Base-by-base conservation (phyloP, 768 basidiomycete species). In the Lentinula lateritia region DNA sequence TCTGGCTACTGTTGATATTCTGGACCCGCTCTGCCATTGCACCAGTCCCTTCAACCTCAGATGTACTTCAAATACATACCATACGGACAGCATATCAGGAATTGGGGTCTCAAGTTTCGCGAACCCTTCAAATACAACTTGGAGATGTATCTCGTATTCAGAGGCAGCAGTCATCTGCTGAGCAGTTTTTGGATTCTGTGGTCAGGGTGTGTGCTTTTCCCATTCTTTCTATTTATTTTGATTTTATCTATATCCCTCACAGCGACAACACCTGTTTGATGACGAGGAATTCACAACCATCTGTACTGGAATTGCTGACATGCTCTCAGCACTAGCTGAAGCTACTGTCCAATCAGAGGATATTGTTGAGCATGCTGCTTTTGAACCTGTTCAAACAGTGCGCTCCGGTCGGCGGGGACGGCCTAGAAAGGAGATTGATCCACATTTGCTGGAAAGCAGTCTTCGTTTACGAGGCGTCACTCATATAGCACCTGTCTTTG, bases 351-450 rank as follows among this genome's bases (percentile, higher is more conserved):
- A 12, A 6, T 55, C 54, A 23, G 35, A 55, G 32, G 54, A 55
- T 34, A 55, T 34, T 20, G 20, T 41, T 55, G 54, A 55, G 15
- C 18, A 55, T 34, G 34, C 34, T n/a, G 34, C 54, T n/a, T 15
- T 42, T 55, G 35, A n/a, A 12, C 16, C 54, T 55, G 13, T 55
- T 39, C 54, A 55, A 38, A n/a, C 15, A 16, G n/a, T 23, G n/a
- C 54, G n/a, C 54, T 20, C 28, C 28, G 3, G 28, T 28, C 28
- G 28, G 28, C 28, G 28, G 28, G 54, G 54, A 18, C 36, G 71
- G 0, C 72, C 72, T 18, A 58, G 63, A 2, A 62, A 70, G 2
- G 65, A 71, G 12, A 71, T 74, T 18, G 62, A 71, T 46, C 62
- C 56, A 1, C 28, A 61, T 7, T 60, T 74, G 23, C 66, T 75